Evolutionary conservation across 2,329 filamentous ascomycete species (phyloP), one percentile per base, ranked within the genome.

Genomic region (Aspergillus fructus): DNA sequence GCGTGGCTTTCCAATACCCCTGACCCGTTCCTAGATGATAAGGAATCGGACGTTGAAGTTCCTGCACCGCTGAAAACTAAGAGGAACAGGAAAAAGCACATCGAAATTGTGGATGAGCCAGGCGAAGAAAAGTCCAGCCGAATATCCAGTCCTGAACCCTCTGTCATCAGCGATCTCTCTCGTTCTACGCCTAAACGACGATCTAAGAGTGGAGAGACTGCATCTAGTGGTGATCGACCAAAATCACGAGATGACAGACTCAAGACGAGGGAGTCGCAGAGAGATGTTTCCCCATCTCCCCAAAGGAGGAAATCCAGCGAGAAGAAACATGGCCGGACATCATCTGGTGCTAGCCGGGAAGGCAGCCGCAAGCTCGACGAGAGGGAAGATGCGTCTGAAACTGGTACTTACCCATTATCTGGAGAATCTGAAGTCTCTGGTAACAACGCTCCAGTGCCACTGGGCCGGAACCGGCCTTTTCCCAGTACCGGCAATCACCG

Each of bases 1-100:
- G 82, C 84, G 49, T 88, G 85, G 85, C 78, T 88, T 5, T 80
- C 79, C 2, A 76, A 75, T 52, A 84, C 83, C 2, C 76, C 80
- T 8, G 83, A 85, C 68, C 81, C 83, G 2, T 83, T 85, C 57
- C 59, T 79, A 48, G 80, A 83, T n/a, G 68, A 68, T 21, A 62
- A 68, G 33, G 64, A 68, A 21, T 63, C 65, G 3, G 66, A 68
- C 27, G 72, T 69, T 43, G 75, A 77, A 47, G 67, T 77, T 34
- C 75, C 76, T 8, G 71, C 72, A 24, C 75, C 76, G 9, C 55
- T 77, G 30, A 76, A 75, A 51, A 74, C 74, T 49, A 77, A 77
- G 37, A 71, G 73, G 4, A 71, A 71, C 24, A 70, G 71, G 68
- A 59, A 72, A 66, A 63, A 67, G 66, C 52, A 65, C 63, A 55